These are phyloP conservation scores for Gymnopilus junonius DNA, from an alignment of 768 basidiomycete genomes.

Conservation along the genomic window DNA sequence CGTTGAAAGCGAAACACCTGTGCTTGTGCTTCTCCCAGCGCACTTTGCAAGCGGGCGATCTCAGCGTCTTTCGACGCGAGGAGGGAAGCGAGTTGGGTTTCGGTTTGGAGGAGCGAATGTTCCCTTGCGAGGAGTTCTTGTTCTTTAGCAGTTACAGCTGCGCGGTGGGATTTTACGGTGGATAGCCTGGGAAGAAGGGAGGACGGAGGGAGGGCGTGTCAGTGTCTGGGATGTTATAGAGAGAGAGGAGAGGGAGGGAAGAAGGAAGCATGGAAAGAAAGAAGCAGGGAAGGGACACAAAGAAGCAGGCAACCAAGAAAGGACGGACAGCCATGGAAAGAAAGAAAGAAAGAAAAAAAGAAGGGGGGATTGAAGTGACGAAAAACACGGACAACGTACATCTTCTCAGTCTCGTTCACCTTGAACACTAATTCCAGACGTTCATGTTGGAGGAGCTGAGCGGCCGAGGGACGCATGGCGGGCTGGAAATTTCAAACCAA, in stretches of 20 bases:
- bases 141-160: slow-evolving; percentile 58
- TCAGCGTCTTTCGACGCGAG: slow-evolving; percentile 66
- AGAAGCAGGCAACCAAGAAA: no score
- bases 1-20: no score
- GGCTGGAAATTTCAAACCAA: slow-evolving; percentile 51
- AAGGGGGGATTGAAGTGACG: no score
- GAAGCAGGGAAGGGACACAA: no score
- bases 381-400: no score
- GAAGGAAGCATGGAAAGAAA: no score
- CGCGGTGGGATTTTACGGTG: slow-evolving; percentile 67
- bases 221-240: no score
- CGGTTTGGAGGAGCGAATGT: slow-evolving; percentile 54
- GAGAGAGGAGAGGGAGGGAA: no score
- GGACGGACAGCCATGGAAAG: no score
- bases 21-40: slow-evolving; percentile 49
- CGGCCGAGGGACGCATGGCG: slow-evolving; percentile 84
- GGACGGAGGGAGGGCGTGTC: no score
- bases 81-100: slow-evolving; percentile 50
- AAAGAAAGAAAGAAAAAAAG: no score
- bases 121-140: slow-evolving; percentile 68
- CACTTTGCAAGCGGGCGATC: slow-evolving; percentile 49
- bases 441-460: slow-evolving; percentile 82
- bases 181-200: slow-evolving; percentile 49
- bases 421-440: slow-evolving; percentile 72
- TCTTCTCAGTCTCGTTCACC: slow-evolving; percentile 77